Evolutionary conservation across 139 green algal species (phyloP).

Genomic region (Volvox africanus): DNA sequence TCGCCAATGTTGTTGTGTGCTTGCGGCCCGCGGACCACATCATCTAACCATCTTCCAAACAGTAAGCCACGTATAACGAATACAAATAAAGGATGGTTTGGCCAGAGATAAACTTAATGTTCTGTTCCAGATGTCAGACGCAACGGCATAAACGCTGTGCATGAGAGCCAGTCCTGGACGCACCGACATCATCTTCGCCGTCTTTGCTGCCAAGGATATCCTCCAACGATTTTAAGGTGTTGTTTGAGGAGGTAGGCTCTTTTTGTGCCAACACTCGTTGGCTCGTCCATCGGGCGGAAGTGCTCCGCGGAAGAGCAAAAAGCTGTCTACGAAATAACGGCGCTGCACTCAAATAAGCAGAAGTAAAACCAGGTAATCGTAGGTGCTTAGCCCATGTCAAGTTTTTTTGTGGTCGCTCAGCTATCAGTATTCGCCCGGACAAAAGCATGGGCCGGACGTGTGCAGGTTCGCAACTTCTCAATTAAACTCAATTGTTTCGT

Average conservation of each 20-base stretch:
- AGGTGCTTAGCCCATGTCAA: not conserved
- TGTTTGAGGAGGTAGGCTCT: not conserved
- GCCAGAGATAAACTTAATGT: no score
- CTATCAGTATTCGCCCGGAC: not conserved
- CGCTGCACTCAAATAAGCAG: no score
- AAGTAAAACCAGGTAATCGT: not conserved
- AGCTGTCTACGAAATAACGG: no score
- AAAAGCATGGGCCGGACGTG: not conserved
- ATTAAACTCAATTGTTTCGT: no score
- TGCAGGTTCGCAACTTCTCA: no score
- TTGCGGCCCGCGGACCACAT: no score
- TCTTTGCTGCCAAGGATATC: not conserved
- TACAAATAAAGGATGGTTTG: no score
- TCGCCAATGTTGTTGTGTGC: no score
- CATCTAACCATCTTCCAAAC: no score
- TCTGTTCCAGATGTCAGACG: not conserved
- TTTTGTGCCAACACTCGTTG: not conserved
- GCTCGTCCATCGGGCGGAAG: not conserved
- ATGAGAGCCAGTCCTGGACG: not conserved
- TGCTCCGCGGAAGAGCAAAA: no score
- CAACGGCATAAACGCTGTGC: not conserved
- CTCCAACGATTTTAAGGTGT: constrained; percentile 10
- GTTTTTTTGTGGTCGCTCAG: not conserved
- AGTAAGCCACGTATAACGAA: no score
- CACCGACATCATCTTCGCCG: not conserved